Base-by-base conservation (phyloP, 2,329 filamentous ascomycete genomes). In the Diplodia seriata region DNA sequence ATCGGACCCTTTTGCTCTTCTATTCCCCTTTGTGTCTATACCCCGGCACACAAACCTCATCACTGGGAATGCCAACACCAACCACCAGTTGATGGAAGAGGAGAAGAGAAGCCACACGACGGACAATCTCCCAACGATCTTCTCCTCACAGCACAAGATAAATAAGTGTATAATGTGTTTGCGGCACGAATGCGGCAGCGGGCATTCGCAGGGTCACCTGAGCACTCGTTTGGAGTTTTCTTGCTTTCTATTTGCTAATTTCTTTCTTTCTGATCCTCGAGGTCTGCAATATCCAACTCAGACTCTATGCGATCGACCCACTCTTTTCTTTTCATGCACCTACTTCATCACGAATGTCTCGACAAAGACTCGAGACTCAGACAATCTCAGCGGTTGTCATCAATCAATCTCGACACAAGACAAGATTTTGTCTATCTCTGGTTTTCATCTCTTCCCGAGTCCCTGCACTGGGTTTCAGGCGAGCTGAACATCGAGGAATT, bases 111-210 rank as follows among this genome's bases (percentile, higher is more conserved):
- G n/a, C 43, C 43, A 47, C 43, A 20, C 43, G 43, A 47, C 8
- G 2, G 26, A 23, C 26, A 50, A 33, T 26, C 14, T 3, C 31
- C 43, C 8, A 50, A 29, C 36, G 7, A 18, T 31, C 38, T 59
- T 59, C 56, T 59, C 56, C 33, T 36, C 38, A 47, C 18, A 59
- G 26, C 23, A 43, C 23, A 23, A 29, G n/a, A 43, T 62, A 18
- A 23, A 62, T 62, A 62, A 64, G 47, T 64, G 61, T 64, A 64
- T 64, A 64, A 64, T 64, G 61, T 64, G 47, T 64, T 54, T 62
- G 57, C 40, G 43, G 31, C 40, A 43, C 18, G 47, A 14, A 61
- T 49, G 31, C 7, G 18, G 20, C 36, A 47, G 38, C 36, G 38
- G 14, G 23, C n/a, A n/a, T 50, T 62, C 26, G 57, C 43, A 50